Conservation (phyloP, 305 asterid species). For the Nicotiana rustica region DNA sequence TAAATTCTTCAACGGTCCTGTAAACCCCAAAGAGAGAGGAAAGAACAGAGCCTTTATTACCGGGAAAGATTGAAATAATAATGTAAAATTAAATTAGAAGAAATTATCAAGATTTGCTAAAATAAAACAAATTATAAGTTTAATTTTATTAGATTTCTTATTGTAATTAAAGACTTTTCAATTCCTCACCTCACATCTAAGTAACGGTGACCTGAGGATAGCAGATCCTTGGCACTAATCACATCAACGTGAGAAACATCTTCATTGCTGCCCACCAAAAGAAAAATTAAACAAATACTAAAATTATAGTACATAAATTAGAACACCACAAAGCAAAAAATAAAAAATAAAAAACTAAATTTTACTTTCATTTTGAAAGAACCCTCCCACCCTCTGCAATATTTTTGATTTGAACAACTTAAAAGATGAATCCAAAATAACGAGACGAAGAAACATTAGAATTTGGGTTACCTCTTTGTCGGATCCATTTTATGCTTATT, state of each 20-base stretch:
- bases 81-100: neutral
- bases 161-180: neutral
- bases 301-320: neutral
- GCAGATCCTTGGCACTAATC: conserved; percentile 33
- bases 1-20: conserved; percentile 41
- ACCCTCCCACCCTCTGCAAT: too few relatives aligned
- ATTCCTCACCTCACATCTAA: conserved; percentile 37
- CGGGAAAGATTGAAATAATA: neutral
- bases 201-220: conserved; percentile 33
- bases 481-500: conserved; percentile 21
- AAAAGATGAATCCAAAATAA: neutral
- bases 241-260: conserved; percentile 38
- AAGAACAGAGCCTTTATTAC: neutral
- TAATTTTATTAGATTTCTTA: neutral
- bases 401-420: too few relatives aligned
- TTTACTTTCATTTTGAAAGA: too few relatives aligned
- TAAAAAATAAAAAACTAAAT: too few relatives aligned
- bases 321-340: too few relatives aligned
- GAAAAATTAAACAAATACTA: neutral
- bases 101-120: neutral
- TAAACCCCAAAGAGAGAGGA: neutral
- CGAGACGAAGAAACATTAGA: neutral
- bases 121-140: neutral
- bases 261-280: conserved; percentile 26
- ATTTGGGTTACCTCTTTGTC: conserved; percentile 25